Conservation (phyloP, 306 rosid genomes). For the Castanea mollissima region DNA sequence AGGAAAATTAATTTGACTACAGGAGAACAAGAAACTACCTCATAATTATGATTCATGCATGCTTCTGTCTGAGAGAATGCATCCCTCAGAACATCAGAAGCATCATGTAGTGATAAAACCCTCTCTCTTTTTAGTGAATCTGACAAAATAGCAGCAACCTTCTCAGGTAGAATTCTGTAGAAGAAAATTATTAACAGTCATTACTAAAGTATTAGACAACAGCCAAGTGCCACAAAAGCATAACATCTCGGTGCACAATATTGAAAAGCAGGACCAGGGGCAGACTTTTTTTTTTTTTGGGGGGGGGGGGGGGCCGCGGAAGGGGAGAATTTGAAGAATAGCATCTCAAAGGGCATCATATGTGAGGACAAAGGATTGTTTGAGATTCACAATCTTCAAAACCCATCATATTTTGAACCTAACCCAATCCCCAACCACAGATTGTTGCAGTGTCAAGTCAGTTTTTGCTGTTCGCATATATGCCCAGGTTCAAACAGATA, state of each 20-base stretch:
- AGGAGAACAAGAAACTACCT: slow-evolving; percentile 44
- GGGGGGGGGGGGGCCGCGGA: no score
- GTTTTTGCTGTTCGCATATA: neutral
- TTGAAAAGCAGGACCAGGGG: neutral
- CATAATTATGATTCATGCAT: slow-evolving; percentile 69
- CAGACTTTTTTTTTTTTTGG: neutral
- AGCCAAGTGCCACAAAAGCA: slow-evolving; percentile 13
- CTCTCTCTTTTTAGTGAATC: slow-evolving; percentile 73
- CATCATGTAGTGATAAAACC: slow-evolving; percentile 66
- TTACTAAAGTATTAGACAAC: slow-evolving; percentile 7
- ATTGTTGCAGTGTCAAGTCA: neutral
- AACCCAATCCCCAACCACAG: neutral
- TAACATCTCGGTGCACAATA: neutral
- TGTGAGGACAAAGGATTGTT: neutral
- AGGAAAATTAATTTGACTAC: neutral
- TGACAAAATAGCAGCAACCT: slow-evolving; percentile 60
- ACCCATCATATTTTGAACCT: neutral
- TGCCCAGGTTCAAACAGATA: neutral
- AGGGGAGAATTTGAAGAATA: neutral
- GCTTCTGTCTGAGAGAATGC: slow-evolving; percentile 87
- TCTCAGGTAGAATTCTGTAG: slow-evolving; percentile 80
- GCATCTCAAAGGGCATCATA: neutral
- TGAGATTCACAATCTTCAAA: neutral
- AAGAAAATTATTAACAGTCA: slow-evolving; percentile 23
- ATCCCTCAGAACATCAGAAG: slow-evolving; percentile 88